A percentile compares a stretch with the other conserved stretches of the same genome.
phyloP scores from a whole-genome alignment of 192 early-diverging fungal genomes.

The Podila minutissima region DNA sequence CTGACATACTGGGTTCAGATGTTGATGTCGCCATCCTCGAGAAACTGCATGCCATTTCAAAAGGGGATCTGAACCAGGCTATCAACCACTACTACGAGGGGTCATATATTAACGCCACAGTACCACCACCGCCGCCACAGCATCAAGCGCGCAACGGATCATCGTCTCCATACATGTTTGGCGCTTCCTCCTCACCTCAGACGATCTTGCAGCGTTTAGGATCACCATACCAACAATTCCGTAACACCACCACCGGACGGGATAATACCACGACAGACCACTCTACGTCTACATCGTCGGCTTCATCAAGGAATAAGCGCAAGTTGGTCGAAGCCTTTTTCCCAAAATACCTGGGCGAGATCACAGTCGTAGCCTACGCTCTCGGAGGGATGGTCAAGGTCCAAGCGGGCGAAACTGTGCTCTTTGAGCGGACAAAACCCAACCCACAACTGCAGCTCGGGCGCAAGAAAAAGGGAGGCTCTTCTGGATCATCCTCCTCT shows the following conservation, averaged over 20 bases:
- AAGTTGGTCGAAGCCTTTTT: conserved; percentile 18
- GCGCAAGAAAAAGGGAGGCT: conserved; percentile 32
- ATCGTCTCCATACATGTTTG: no score
- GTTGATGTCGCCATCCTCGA: conserved; percentile 41
- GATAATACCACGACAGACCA: conserved; percentile 23
- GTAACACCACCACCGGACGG: not conserved
- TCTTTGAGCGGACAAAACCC: conserved; percentile 43
- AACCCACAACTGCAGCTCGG: conserved; percentile 17
- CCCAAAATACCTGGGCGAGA: conserved; percentile 28
- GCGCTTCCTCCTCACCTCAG: no score
- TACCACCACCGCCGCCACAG: not conserved
- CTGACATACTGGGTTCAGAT: conserved; percentile 44
- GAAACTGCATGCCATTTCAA: conserved; percentile 39
- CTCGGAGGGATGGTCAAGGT: conserved; percentile 52
- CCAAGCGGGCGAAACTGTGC: conserved; percentile 46
- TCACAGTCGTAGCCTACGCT: conserved; percentile 54
- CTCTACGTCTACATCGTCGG: conserved; percentile 8
- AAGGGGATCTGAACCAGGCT: conserved; percentile 54
- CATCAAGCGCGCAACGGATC: not conserved
- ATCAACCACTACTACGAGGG: conserved; percentile 54
- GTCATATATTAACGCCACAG: conserved; percentile 19
- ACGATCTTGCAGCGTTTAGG: no score
- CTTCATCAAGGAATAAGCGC: conserved; percentile 2
- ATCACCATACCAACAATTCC: no score
- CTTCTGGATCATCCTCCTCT: conserved; percentile 3